A percentile compares a stretch with the other conserved stretches of the same genome.
phyloP scores from a whole-genome alignment of 2,329 filamentous ascomycete species.

The Calonectria montana region DNA sequence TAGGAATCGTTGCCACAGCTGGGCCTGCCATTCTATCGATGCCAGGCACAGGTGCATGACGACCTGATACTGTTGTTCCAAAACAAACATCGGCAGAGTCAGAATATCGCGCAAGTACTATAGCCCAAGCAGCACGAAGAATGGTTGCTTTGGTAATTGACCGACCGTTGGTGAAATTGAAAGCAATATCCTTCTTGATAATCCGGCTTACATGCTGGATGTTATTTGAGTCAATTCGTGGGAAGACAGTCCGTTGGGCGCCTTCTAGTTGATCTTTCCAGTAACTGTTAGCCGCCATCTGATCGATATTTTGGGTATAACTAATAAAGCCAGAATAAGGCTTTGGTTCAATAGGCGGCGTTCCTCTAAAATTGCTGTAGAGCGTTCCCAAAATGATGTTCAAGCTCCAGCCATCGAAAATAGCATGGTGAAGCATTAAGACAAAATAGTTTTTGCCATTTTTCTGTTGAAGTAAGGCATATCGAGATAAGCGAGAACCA shows the following conservation, averaged over 20 bases:
- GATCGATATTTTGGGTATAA: neutral
- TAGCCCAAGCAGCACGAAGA: constrained; percentile 58
- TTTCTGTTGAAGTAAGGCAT: neutral
- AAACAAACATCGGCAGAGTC: constrained; percentile 54
- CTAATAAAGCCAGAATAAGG: constrained; percentile 6
- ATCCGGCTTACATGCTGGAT: constrained; percentile 46
- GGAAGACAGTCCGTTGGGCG: constrained; percentile 6
- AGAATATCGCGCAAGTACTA: constrained; percentile 61
- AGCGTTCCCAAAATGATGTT: neutral
- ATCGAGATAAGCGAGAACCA: neutral
- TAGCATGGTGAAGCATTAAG: neutral
- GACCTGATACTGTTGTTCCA: constrained; percentile 56
- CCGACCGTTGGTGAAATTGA: neutral
- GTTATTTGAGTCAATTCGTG: neutral
- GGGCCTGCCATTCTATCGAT: constrained; percentile 37
- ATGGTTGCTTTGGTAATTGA: constrained; percentile 24
- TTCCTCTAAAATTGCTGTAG: neutral
- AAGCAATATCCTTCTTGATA: constrained; percentile 59
- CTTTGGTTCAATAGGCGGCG: neutral
- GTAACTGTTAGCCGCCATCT: neutral
- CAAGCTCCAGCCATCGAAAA: constrained; percentile 16
- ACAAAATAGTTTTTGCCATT: neutral
- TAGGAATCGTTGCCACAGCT: constrained; percentile 55
- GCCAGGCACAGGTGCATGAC: constrained; percentile 37
- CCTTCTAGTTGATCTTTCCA: constrained; percentile 4